Percentiles rank a stretch among this genome's conserved stretches.
phyloP scores from a whole-genome alignment of 2,329 filamentous ascomycete genomes.

The Fusarium hainanense region DNA sequence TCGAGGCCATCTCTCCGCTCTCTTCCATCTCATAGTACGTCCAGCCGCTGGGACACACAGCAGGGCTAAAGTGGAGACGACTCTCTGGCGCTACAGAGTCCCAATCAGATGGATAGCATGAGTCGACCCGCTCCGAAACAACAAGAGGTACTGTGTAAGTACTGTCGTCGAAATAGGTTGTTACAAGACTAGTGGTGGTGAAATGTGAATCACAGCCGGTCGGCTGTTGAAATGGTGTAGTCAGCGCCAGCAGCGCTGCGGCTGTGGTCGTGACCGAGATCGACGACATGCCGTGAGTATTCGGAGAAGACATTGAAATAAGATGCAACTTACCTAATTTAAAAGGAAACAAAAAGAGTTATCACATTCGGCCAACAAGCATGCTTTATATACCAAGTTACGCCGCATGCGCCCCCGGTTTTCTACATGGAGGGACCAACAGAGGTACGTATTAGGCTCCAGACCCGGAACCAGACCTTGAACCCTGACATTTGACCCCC shows the following conservation, averaged over 20 bases:
- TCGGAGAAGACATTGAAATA: not conserved
- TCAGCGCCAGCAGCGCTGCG: not conserved
- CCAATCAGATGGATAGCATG: not conserved
- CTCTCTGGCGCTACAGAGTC: not conserved
- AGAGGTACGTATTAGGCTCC: too few relatives aligned
- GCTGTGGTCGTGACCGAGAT: not conserved
- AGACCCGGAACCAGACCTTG: too few relatives aligned
- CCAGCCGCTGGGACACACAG: not conserved
- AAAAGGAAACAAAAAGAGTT: rapidly evolving
- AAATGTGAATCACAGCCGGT: not conserved
- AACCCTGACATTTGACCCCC: too few relatives aligned
- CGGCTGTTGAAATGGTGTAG: not conserved
- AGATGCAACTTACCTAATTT: not conserved
- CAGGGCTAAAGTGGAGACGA: not conserved
- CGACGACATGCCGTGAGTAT: not conserved
- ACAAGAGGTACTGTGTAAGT: not conserved
- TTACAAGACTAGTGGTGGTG: not conserved
- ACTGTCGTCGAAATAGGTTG: not conserved
- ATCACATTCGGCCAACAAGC: not conserved
- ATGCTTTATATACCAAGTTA: not conserved
- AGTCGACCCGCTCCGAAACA: rapidly evolving
- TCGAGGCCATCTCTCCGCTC: not conserved
- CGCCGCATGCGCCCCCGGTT: too few relatives aligned
- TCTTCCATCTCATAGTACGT: not conserved
- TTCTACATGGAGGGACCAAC: too few relatives aligned